Percentiles rank a stretch among this genome's conserved stretches.
Conservation (phyloP, 2,329 filamentous ascomycete species). For the Calonectria hongkongensis region DNA sequence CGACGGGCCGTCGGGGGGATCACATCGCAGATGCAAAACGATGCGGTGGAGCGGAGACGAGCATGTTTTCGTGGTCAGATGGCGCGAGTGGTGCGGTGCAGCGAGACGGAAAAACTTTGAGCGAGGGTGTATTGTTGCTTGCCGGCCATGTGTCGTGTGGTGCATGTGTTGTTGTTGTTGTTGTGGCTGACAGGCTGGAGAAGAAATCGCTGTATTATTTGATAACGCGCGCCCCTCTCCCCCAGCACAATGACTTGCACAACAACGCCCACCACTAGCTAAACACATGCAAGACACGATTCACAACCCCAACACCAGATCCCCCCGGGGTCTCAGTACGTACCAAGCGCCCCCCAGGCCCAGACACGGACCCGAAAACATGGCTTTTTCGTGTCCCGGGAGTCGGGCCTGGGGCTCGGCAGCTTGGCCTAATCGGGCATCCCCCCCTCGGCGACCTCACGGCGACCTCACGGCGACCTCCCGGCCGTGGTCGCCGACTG, state of each 20-base stretch:
- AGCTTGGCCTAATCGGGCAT: constrained; percentile 17
- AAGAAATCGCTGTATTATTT: too few species aligned
- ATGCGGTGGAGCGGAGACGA: constrained; percentile 21
- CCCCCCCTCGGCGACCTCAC: constrained; percentile 16
- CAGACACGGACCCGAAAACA: constrained; percentile 12
- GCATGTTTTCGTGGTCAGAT: neutral
- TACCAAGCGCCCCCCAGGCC: neutral
- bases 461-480: constrained; percentile 19
- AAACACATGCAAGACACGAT: too few species aligned
- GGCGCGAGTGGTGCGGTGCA: neutral
- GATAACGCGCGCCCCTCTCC: too few species aligned
- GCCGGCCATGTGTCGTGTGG: too few species aligned
- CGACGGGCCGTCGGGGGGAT: constrained; percentile 27
- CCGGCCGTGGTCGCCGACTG: constrained; percentile 14
- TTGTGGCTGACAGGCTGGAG: too few species aligned
- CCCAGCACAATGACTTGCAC: neutral
- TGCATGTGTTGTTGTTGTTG: too few species aligned
- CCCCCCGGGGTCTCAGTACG: too few species aligned
- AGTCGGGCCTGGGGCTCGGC: constrained; percentile 2
- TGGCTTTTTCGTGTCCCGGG: constrained; percentile 6
- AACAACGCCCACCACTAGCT: too few species aligned
- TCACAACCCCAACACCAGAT: too few species aligned
- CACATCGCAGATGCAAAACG: constrained; percentile 12
- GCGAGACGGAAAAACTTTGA: too few species aligned
- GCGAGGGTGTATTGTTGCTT: too few species aligned